A percentile compares a stretch with the other conserved stretches of the same genome.
Conservation (phyloP, 305 asterid genomes). For the Withania somnifera region DNA sequence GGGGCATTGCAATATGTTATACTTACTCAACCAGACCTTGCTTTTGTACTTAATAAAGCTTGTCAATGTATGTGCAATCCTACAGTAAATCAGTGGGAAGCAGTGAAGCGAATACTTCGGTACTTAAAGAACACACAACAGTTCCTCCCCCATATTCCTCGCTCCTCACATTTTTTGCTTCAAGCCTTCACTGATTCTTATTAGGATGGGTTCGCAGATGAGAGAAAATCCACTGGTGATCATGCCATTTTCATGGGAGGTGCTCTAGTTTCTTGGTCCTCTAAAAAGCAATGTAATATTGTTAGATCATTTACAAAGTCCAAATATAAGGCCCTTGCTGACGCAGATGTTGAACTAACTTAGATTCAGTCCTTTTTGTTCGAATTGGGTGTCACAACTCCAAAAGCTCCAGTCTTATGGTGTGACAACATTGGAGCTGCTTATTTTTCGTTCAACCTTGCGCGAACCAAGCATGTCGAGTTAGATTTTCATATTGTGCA, state of each 20-base stretch:
- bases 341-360: no score
- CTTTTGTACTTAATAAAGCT: no score
- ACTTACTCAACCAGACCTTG: no score
- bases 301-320: not conserved
- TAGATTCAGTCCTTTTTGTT: no score
- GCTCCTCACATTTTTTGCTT: not conserved
- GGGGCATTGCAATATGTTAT: no score
- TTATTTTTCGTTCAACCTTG: no score
- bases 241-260: not conserved
- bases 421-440: no score
- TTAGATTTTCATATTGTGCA: no score
- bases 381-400: no score
- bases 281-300: not conserved
- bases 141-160: not conserved
- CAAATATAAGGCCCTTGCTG: no score
- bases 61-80: not conserved
- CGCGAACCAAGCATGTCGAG: no score
- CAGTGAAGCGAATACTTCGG: not conserved
- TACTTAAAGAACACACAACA: not conserved
- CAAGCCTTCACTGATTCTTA: not conserved
- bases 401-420: no score
- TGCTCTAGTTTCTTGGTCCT: not conserved
- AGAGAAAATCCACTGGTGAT: not conserved
- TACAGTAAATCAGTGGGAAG: not conserved
- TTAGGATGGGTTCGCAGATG: not conserved